A percentile compares a stretch with the other conserved stretches of the same genome.
These are phyloP conservation scores for Macrophomina pseudophaseolina DNA, from an alignment of 2,329 filamentous ascomycete species.

Conservation along the genomic window DNA sequence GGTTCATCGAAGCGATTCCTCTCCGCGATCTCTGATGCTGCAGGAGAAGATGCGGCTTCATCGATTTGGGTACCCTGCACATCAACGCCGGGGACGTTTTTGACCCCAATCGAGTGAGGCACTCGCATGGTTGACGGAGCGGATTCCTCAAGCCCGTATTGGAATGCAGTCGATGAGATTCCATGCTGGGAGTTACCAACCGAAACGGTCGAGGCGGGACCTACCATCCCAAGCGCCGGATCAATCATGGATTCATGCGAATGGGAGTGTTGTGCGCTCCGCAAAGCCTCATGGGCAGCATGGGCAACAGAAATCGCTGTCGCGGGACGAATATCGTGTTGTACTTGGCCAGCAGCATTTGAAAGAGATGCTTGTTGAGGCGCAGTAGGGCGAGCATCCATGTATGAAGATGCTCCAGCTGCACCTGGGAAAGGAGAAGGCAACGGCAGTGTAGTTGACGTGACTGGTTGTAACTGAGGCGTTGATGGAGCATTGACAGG, in stretches of 20 bases:
- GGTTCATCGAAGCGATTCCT: no score
- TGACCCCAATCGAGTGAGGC: background rate
- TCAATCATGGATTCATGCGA: background rate
- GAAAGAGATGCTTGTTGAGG: background rate
- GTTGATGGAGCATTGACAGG: conserved; percentile 15
- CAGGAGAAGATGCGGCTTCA: background rate
- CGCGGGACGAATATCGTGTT: conserved; percentile 5
- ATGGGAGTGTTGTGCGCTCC: background rate
- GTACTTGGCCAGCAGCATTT: background rate
- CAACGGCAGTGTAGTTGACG: conserved; percentile 43
- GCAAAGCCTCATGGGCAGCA: background rate
- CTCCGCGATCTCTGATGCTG: background rate
- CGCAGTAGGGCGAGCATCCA: conserved; percentile 33
- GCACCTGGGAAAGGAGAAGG: conserved; percentile 45
- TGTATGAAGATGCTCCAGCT: conserved; percentile 34
- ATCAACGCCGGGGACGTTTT: background rate
- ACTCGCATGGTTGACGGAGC: background rate
- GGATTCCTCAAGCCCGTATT: conserved; percentile 10
- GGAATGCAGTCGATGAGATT: background rate
- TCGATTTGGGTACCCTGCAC: background rate
- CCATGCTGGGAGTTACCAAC: background rate
- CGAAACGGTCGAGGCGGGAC: background rate
- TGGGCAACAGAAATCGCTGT: conserved; percentile 14
- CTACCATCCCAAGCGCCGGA: background rate
- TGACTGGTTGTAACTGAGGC: conserved; percentile 33